phyloP scores from a whole-genome alignment of 768 basidiomycete genomes.

The Auriscalpium orientale region DNA sequence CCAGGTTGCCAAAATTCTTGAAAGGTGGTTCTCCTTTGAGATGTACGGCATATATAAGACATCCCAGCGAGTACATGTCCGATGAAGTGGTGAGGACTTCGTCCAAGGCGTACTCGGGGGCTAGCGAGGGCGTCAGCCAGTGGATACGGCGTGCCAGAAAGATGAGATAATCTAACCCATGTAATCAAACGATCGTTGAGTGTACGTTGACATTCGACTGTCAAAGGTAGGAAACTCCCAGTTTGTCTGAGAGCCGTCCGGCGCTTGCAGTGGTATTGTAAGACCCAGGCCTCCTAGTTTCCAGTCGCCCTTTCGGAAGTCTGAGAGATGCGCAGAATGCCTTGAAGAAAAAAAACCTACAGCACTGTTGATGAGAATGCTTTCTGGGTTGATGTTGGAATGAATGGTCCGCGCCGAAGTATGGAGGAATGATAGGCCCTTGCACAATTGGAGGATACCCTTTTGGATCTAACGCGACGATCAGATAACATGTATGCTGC shows the following conservation, averaged over 20 bases:
- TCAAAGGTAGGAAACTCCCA: conserved; percentile 94
- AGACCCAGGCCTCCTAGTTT: conserved; percentile 88
- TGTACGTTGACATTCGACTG: conserved; percentile 65
- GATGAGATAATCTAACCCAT: conserved; percentile 52
- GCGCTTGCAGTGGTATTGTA: conserved; percentile 65
- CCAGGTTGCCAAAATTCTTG: conserved; percentile 71
- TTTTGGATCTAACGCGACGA: conserved; percentile 71
- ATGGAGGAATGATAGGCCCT: conserved; percentile 86
- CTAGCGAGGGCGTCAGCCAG: conserved; percentile 32
- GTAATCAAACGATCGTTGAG: conserved; percentile 92
- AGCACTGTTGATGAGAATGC: conserved; percentile 81
- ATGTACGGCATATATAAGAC: conserved; percentile 86
- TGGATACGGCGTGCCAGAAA: not conserved
- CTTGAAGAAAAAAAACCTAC: conserved; percentile 37
- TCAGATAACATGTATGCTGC: not conserved
- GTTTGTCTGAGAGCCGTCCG: conserved; percentile 64
- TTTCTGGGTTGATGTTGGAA: conserved; percentile 82
- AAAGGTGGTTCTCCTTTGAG: conserved; percentile 84
- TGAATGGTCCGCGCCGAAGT: conserved; percentile 88
- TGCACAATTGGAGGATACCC: conserved; percentile 88
- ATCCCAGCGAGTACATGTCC: conserved; percentile 92
- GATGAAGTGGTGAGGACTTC: conserved; percentile 80
- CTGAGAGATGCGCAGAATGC: conserved; percentile 6
- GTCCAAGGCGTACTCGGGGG: conserved; percentile 91
- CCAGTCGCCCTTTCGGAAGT: conserved; percentile 79